phyloP scores from a whole-genome alignment of 2,329 filamentous ascomycete genomes.

The Colletotrichum tropicale region DNA sequence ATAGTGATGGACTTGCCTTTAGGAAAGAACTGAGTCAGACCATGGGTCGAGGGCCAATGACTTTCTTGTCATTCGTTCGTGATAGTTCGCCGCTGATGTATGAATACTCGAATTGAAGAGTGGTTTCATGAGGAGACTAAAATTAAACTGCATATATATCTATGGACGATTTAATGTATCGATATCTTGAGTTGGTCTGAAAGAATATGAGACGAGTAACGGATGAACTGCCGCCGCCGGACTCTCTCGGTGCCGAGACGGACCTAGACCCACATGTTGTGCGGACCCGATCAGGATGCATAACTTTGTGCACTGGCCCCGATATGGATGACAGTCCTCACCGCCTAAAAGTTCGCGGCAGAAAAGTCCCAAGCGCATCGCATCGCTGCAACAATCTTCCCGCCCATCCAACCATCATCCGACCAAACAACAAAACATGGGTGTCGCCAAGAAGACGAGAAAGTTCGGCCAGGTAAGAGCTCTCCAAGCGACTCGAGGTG shows the following conservation, averaged over 20 bases:
- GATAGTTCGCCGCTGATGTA: too few relatives aligned
- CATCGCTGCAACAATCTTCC: background rate
- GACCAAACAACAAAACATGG: background rate
- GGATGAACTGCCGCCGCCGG: background rate
- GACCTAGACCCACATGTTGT: accelerated
- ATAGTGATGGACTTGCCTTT: background rate
- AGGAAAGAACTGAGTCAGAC: too few relatives aligned
- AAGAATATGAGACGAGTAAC: background rate
- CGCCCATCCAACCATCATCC: background rate
- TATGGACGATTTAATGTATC: background rate
- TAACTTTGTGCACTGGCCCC: background rate
- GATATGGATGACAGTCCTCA: accelerated
- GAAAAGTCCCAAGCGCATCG: background rate
- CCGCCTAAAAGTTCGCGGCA: background rate
- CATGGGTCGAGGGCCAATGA: too few relatives aligned
- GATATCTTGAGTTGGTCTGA: accelerated
- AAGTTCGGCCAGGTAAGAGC: background rate
- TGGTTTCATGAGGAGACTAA: background rate
- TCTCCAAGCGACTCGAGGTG: background rate
- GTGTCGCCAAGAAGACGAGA: background rate
- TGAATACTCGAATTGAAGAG: accelerated
- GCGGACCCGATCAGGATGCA: background rate
- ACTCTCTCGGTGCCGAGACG: background rate
- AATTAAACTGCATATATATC: accelerated
- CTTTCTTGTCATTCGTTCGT: too few relatives aligned